A percentile compares a stretch with the other conserved stretches of the same genome.
Evolutionary conservation across 163 green algal species (phyloP).

Genomic region (Scenedesmus sp.): DNA sequence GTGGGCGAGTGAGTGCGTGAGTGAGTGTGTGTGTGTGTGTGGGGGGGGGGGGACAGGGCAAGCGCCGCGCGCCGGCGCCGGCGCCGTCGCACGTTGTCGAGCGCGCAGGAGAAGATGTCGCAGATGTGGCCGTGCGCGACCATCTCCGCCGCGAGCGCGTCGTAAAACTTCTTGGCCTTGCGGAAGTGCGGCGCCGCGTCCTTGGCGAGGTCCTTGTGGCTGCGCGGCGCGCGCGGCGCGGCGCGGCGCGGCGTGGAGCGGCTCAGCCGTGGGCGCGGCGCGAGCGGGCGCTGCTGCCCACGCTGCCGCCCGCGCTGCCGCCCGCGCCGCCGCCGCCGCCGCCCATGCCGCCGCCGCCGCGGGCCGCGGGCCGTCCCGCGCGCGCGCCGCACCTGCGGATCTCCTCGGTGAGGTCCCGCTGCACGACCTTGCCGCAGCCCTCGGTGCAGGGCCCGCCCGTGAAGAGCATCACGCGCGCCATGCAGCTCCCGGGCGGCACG

Average conservation of each 20-base stretch:
- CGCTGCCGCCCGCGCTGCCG: too few species aligned
- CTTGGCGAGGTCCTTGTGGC: conserved; percentile 86
- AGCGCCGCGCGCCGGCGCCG: neutral
- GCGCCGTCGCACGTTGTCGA: conserved; percentile 86
- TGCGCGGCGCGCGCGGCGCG: conserved; percentile 11
- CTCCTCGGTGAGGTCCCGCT: conserved; percentile 86
- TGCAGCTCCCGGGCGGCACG: conserved; percentile 72
- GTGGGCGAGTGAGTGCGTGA: too few species aligned
- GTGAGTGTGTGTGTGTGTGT: too few species aligned
- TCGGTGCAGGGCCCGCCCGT: conserved; percentile 93
- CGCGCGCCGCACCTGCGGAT: conserved; percentile 85
- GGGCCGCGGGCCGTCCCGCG: too few species aligned
- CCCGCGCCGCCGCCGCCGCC: too few species aligned
- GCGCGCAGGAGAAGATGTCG: conserved; percentile 95
- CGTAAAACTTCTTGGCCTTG: conserved; percentile 92
- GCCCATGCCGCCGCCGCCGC: too few species aligned
- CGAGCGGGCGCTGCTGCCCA: too few species aligned
- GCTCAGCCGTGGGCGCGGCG: too few species aligned
- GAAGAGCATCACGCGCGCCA: conserved; percentile 89
- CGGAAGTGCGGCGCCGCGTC: conserved; percentile 86
- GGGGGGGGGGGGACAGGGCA: neutral
- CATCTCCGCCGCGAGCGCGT: conserved; percentile 82
- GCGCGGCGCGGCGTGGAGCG: conserved; percentile 5
- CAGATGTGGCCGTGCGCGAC: conserved; percentile 88
- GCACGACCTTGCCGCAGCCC: conserved; percentile 90